phyloP scores from a whole-genome alignment of 257 asterid genomes.

The Handroanthus guayacan region DNA sequence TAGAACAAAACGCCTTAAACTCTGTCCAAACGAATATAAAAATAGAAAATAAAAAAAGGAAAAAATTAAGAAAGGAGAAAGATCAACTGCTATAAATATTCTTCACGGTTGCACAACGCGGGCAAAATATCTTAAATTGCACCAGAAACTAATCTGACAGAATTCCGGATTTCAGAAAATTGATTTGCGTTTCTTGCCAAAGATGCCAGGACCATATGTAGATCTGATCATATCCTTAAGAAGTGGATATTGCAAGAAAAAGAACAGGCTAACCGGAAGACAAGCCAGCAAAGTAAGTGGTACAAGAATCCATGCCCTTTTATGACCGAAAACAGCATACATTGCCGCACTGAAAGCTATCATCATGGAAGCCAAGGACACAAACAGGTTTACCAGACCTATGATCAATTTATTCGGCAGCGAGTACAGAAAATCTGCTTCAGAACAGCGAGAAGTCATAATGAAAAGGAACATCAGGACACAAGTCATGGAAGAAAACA shows the following conservation, averaged over 20 bases:
- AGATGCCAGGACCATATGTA: conserved; percentile 34
- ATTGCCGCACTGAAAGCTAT: conserved; percentile 32
- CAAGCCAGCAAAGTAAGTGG: conserved; percentile 14
- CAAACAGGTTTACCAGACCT: conserved; percentile 30
- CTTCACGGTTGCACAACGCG: not conserved
- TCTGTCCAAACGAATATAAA: not conserved
- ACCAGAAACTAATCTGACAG: not conserved
- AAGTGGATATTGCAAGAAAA: conserved; percentile 27
- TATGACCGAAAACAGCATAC: conserved; percentile 25
- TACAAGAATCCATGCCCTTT: conserved; percentile 17
- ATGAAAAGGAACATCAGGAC: conserved; percentile 34
- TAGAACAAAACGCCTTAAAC: not conserved
- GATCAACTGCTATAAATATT: not conserved
- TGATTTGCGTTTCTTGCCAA: conserved; percentile 23
- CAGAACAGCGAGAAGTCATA: conserved; percentile 33
- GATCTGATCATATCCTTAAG: conserved; percentile 29
- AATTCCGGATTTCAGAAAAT: not conserved
- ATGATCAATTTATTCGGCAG: conserved; percentile 32
- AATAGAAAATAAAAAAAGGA: not conserved
- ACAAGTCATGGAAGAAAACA: conserved; percentile 26
- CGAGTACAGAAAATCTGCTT: conserved; percentile 27
- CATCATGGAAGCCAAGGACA: conserved; percentile 35
- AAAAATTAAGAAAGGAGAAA: not conserved
- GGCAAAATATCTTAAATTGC: not conserved
- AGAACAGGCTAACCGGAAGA: conserved; percentile 27